A percentile compares a stretch with the other conserved stretches of the same genome.
Evolutionary conservation across 148 eudicot genomes (phyloP).

Genomic region (Silene conica): DNA sequence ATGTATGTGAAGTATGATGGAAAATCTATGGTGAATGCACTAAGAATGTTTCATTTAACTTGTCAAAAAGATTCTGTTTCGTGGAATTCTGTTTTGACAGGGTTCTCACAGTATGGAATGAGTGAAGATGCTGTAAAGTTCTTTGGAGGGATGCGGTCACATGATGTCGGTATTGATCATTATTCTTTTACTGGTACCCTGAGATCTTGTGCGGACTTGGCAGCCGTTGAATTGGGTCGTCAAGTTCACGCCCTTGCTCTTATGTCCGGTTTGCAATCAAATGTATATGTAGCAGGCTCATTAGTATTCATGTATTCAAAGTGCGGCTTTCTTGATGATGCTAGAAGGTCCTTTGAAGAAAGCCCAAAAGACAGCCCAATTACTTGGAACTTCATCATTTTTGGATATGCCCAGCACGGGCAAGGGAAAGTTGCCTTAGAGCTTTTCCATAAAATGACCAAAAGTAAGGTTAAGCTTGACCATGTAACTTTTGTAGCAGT

Average conservation of each 20-base stretch:
- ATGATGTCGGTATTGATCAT: conserved; percentile 45
- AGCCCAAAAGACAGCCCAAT: conserved; percentile 45
- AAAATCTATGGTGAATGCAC: conserved; percentile 49
- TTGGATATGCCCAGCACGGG: conserved; percentile 79
- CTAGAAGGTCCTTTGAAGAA: conserved; percentile 55
- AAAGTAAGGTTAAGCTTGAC: conserved; percentile 43
- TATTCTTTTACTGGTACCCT: conserved; percentile 67
- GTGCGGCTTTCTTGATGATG: conserved; percentile 61
- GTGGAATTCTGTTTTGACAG: conserved; percentile 75
- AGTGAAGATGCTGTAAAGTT: conserved; percentile 59
- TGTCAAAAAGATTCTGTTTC: conserved; percentile 55
- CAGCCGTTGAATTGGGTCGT: conserved; percentile 55
- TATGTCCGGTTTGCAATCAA: conserved; percentile 47
- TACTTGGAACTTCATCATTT: conserved; percentile 73
- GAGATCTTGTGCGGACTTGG: conserved; percentile 73
- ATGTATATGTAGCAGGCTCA: conserved; percentile 60
- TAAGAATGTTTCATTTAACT: conserved; percentile 45
- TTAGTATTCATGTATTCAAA: conserved; percentile 68
- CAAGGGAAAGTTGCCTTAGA: conserved; percentile 54
- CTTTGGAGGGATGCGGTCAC: conserved; percentile 44
- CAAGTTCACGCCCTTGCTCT: conserved; percentile 58
- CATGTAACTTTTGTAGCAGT: conserved; percentile 76
- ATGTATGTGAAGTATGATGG: conserved; percentile 53
- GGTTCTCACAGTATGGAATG: conserved; percentile 60
- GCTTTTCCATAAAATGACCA: conserved; percentile 47